Evolutionary conservation across 257 asterid species (phyloP), one percentile per base, ranked within the genome.

Genomic region (Jaltomata sinuosa): DNA sequence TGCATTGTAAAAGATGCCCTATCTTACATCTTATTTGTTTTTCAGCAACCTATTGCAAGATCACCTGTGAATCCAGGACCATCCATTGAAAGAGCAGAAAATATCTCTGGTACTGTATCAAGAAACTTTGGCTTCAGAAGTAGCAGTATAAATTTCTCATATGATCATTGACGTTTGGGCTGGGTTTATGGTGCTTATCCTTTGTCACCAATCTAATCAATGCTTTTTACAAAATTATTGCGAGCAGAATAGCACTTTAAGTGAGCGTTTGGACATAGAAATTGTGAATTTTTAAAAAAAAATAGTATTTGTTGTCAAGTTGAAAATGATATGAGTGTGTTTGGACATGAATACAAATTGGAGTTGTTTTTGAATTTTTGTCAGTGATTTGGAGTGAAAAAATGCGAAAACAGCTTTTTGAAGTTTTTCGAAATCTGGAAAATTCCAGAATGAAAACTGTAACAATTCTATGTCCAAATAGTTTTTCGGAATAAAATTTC

Each of bases 1-100:
- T 32, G 52, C 22, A 8, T 52, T 67, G n/a, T 83, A 21, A 61
- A 34, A 49, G 68, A 18, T 53, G 25, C 53, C 54, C 85, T 31
- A 64, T 83, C 78, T 79, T 77, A 49, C 79, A 12, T 76, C 68
- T 34, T 16, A 27, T 65, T 72, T 86, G 49, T 81, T 79, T 85
- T 82, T 83, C 91, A 84, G 93, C 94, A 91, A 90, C 93, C 92
- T 52, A 82, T 67, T 10, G 95, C 91, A 42, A 94, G 89, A 90
- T 87, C 88, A 81, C 92, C 94, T 80, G 55, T 89, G 84, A 87
- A 87, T 72, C 90, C 88, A 8, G 95, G 97, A 64, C 92, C 93
- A 79, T 82, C 95, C 8, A 90, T 83, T 45, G 94, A 91, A 71
- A 89, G 91, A 89, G 87, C 85, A 81, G 93, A 88, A 76, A 93